Percentiles rank a stretch among this genome's conserved stretches.
Conservation (phyloP, 352 stramenopile genomes). For the Globisporangium cystogenes region DNA sequence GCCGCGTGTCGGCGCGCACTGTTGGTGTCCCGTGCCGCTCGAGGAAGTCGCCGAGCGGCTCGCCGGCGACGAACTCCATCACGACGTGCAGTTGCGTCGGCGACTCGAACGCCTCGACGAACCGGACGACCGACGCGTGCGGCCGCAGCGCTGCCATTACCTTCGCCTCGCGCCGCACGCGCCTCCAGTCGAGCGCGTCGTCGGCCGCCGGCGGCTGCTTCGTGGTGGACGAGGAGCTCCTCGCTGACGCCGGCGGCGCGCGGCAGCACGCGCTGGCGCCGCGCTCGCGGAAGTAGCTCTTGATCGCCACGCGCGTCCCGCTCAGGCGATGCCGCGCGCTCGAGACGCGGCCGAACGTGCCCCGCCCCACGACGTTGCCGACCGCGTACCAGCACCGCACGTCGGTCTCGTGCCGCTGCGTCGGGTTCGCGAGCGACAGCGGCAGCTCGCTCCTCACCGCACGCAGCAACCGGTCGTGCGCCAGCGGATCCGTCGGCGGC, state of each 20-base stretch:
- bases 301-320: slow-evolving; percentile 42
- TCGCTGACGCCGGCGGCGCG: not conserved
- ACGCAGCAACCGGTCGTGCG: not conserved
- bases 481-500: not conserved
- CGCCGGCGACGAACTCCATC: slow-evolving; percentile 38
- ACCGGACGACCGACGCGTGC: slow-evolving; percentile 41
- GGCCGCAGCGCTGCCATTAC: slow-evolving; percentile 30
- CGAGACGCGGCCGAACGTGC: slow-evolving; percentile 50
- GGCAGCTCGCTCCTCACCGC: not conserved
- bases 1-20: slow-evolving; percentile 12
- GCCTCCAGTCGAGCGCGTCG: slow-evolving; percentile 51
- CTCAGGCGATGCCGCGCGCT: slow-evolving; percentile 38
- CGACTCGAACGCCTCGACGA: slow-evolving; percentile 59
- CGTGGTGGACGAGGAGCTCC: not conserved
- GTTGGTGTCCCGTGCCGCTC: slow-evolving; percentile 13
- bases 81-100: slow-evolving; percentile 49
- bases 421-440: not conserved
- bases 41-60: slow-evolving; percentile 36
- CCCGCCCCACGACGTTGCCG: slow-evolving; percentile 38
- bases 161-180: slow-evolving; percentile 46
- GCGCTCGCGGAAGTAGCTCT: slow-evolving; percentile 49
- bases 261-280: slow-evolving; percentile 27
- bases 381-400: slow-evolving; percentile 32
- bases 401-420: slow-evolving; percentile 15
- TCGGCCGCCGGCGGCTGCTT: not conserved